phyloP scores from a whole-genome alignment of 1,139 yeast genomes.

The Geotrichum candidum region DNA sequence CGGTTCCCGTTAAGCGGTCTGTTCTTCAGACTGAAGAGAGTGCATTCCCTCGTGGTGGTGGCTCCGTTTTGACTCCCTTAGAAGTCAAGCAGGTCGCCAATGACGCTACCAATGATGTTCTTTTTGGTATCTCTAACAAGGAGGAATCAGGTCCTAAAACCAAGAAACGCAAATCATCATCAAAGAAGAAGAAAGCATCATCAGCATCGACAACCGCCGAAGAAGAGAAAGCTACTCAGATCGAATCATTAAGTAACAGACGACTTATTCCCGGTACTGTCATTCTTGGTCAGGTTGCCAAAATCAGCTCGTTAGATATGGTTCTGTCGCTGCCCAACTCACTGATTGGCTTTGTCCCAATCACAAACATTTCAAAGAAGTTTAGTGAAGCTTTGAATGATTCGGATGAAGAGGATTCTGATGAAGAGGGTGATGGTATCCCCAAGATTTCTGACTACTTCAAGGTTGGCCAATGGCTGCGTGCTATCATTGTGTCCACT shows the following conservation, averaged over 20 bases:
- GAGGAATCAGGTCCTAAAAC: constrained; percentile 10
- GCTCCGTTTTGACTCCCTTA: constrained; percentile 72
- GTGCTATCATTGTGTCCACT: constrained; percentile 55
- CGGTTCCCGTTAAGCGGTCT: constrained; percentile 12
- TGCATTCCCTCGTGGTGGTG: constrained; percentile 94
- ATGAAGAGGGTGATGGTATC: constrained; percentile 31
- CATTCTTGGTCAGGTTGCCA: constrained; percentile 68
- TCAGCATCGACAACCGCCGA: constrained; percentile 12
- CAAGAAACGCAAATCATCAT: constrained; percentile 16
- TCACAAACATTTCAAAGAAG: constrained; percentile 66
- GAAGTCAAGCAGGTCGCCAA: constrained; percentile 91
- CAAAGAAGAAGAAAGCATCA: constrained; percentile 19
- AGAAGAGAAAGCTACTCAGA: constrained; percentile 34
- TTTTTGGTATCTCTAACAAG: constrained; percentile 46
- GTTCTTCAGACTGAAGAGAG: constrained; percentile 36
- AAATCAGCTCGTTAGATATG: constrained; percentile 57
- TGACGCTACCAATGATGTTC: constrained; percentile 83
- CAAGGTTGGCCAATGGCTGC: constrained; percentile 74
- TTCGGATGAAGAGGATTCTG: constrained; percentile 30
- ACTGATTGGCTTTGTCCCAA: constrained; percentile 71
- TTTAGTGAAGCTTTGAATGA: constrained; percentile 51
- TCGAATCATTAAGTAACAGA: constrained; percentile 59
- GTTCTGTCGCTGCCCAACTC: constrained; percentile 76
- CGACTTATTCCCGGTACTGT: constrained; percentile 62
- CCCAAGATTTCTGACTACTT: constrained; percentile 39